Percentiles rank a stretch among this genome's conserved stretches.
Evolutionary conservation across 176 grass and related monocot species (phyloP).

Genomic region (Eragrostis curvula): DNA sequence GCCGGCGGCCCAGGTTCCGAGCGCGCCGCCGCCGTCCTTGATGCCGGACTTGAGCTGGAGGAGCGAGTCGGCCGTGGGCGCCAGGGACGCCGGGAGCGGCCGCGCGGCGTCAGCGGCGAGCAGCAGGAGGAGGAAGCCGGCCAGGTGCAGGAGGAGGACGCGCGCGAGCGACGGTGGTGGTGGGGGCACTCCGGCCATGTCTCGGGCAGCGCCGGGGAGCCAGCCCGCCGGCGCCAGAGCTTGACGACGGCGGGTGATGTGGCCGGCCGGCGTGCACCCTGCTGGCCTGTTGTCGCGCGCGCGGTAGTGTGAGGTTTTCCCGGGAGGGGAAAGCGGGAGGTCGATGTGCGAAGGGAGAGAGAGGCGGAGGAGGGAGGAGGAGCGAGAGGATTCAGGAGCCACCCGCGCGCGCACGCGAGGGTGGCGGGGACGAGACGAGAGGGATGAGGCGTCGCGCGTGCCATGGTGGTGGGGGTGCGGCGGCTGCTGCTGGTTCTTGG

Average conservation of each 20-base stretch:
- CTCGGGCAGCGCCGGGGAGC: slow-evolving; percentile 24
- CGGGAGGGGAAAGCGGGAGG: slow-evolving; percentile 11
- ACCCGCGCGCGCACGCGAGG: slow-evolving; percentile 36
- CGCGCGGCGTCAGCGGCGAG: slow-evolving; percentile 26
- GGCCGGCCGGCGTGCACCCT: slow-evolving; percentile 9
- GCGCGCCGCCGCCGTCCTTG: slow-evolving; percentile 26
- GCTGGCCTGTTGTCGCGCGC: background rate
- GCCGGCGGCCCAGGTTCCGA: slow-evolving; percentile 56
- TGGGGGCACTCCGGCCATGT: slow-evolving; percentile 51
- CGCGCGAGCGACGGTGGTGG: background rate
- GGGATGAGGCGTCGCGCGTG: slow-evolving; percentile 17
- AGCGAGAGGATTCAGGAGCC: slow-evolving; percentile 47
- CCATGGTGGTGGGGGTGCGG: background rate
- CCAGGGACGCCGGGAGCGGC: background rate
- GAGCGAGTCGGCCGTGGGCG: slow-evolving; percentile 52
- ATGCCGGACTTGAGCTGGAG: slow-evolving; percentile 69
- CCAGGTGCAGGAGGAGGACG: background rate
- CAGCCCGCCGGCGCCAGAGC: slow-evolving; percentile 60
- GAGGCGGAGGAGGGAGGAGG: slow-evolving; percentile 16
- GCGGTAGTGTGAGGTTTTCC: slow-evolving; percentile 13
- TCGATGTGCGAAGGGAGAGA: slow-evolving; percentile 17
- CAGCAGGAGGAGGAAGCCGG: background rate
- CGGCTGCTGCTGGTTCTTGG: background rate
- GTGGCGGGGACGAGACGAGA: background rate
- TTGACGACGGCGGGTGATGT: slow-evolving; percentile 61